These are phyloP conservation scores for Zasmidium angulare DNA, from an alignment of 2,329 filamentous ascomycete species.

Conservation along the genomic window DNA sequence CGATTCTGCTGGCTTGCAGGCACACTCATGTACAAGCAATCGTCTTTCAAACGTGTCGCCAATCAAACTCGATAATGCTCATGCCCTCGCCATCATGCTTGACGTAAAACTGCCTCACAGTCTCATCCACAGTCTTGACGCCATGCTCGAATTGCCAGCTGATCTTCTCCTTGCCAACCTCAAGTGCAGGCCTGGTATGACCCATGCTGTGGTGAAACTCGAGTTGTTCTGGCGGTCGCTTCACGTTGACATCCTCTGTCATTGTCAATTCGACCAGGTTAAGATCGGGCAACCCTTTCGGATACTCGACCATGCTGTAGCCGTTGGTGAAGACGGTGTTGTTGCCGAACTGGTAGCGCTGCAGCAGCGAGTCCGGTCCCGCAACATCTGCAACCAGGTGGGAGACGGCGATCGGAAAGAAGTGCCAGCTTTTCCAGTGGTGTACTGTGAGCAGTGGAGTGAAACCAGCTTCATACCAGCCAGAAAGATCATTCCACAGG, in stretches of 20 bases:
- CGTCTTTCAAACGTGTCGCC: constrained; percentile 18
- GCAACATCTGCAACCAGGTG: constrained; percentile 27
- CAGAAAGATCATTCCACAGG: constrained; percentile 27
- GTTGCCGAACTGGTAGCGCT: constrained; percentile 27
- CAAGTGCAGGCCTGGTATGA: constrained; percentile 23
- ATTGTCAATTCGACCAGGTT: constrained; percentile 29
- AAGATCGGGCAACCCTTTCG: constrained; percentile 28
- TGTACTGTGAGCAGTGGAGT: constrained; percentile 27
- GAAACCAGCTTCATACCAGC: constrained; percentile 31
- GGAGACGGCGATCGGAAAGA: constrained; percentile 23
- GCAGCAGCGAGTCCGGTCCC: constrained; percentile 28
- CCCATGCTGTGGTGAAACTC: constrained; percentile 29
- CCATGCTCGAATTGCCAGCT: constrained; percentile 28
- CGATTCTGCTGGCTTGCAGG: no score
- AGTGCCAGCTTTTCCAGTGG: constrained; percentile 33
- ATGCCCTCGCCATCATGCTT: constrained; percentile 14
- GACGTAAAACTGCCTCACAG: constrained; percentile 31
- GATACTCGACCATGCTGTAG: constrained; percentile 28
- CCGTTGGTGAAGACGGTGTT: constrained; percentile 29
- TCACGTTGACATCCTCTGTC: constrained; percentile 23
- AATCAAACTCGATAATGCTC: constrained; percentile 31
- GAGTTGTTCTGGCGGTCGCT: constrained; percentile 15
- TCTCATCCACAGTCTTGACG: constrained; percentile 18
- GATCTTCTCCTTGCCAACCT: constrained; percentile 26
- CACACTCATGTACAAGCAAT: no score